A percentile compares a stretch with the other conserved stretches of the same genome.
These are phyloP conservation scores for Malassezia brasiliensis DNA, from an alignment of 1,284 basidiomycete species.

Conservation along the genomic window DNA sequence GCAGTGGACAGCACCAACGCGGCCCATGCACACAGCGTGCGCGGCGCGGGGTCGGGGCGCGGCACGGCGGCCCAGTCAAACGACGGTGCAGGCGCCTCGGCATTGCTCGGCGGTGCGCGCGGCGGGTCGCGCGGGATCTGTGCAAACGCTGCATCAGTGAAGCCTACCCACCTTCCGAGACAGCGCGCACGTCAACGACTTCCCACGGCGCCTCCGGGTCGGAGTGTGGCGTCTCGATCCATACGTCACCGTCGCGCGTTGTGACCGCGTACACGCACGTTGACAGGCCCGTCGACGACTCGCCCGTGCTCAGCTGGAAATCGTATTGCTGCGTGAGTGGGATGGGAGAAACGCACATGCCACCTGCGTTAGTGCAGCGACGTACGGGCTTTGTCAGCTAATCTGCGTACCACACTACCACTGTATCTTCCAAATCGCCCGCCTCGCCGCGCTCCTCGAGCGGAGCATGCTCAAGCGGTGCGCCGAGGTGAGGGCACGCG, in stretches of 20 bases:
- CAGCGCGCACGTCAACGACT: conserved; percentile 64
- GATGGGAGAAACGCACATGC: conserved; percentile 2
- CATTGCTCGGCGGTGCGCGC: not conserved
- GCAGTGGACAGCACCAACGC: conserved; percentile 64
- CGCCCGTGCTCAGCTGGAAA: conserved; percentile 61
- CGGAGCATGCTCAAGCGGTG: conserved; percentile 69
- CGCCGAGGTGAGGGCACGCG: conserved; percentile 71
- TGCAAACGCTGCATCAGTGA: conserved; percentile 4
- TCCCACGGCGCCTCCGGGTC: conserved; percentile 54
- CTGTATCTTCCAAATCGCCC: conserved; percentile 51
- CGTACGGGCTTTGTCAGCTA: conserved; percentile 13
- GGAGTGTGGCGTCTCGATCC: conserved; percentile 24
- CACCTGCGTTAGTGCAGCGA: conserved; percentile 1
- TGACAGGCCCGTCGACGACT: conserved; percentile 65
- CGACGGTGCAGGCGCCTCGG: conserved; percentile 44
- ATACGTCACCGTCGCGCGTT: conserved; percentile 50
- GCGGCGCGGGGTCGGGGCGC: conserved; percentile 28
- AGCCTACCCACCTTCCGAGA: conserved; percentile 58
- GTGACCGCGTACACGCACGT: conserved; percentile 68
- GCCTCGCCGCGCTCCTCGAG: conserved; percentile 49
- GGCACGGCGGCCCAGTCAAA: conserved; percentile 22
- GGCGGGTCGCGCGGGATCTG: not conserved
- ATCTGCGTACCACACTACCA: conserved; percentile 46
- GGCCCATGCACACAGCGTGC: conserved; percentile 64
- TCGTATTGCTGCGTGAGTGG: conserved; percentile 67